Evolutionary conservation across 345 rosid species (phyloP).

Genomic region (Moricandia moricandioides): DNA sequence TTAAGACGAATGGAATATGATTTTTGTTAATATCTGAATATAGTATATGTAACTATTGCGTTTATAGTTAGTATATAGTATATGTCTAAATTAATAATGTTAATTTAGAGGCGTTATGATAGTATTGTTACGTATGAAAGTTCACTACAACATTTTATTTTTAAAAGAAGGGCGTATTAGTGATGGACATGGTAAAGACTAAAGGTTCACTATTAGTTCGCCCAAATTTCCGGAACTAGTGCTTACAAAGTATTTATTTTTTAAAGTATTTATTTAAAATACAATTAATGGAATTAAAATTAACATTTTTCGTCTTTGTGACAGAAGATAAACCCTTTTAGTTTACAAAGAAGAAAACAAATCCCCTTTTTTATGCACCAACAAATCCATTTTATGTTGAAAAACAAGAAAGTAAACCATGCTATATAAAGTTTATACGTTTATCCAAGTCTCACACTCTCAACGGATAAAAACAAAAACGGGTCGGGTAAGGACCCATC

Average conservation of each 20-base stretch:
- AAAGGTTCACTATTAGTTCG: slow-evolving; percentile 20
- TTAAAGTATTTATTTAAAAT: slow-evolving; percentile 11
- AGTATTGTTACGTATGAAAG: background rate
- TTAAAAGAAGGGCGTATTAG: slow-evolving; percentile 15
- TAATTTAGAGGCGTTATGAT: background rate
- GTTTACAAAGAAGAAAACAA: slow-evolving; percentile 9
- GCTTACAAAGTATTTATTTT: slow-evolving; percentile 22
- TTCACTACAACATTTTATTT: background rate
- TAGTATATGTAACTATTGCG: background rate
- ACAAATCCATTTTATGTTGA: too few species aligned
- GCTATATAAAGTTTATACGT: slow-evolving; percentile 6
- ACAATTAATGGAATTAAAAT: slow-evolving; percentile 4
- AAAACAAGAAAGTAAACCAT: slow-evolving; percentile 23
- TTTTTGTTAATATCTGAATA: background rate
- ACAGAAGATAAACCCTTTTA: slow-evolving; percentile 24
- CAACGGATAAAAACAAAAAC: slow-evolving; percentile 18
- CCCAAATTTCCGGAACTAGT: slow-evolving; percentile 35
- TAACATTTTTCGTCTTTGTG: slow-evolving; percentile 11
- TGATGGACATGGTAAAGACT: slow-evolving; percentile 6
- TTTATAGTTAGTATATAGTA: background rate
- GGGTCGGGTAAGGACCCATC: slow-evolving; percentile 26
- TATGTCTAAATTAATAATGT: background rate
- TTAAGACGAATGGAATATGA: background rate
- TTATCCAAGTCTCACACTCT: slow-evolving; percentile 10
- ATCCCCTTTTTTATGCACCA: background rate